phyloP scores from a whole-genome alignment of 1,284 basidiomycete species.

The Clitocybe nebularis region DNA sequence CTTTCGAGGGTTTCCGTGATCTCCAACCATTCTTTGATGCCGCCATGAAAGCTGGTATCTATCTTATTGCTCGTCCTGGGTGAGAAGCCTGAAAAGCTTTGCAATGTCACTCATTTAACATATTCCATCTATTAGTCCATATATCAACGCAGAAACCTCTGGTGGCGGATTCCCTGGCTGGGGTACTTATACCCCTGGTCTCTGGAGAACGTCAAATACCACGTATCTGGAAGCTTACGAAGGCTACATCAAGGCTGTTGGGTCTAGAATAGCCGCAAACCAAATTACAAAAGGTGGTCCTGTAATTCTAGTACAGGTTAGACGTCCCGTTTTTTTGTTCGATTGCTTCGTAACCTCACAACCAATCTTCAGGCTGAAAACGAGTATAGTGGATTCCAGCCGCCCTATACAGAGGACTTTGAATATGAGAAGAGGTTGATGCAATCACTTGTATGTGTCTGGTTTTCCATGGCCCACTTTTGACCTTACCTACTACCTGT shows the following conservation, averaged over 20 bases:
- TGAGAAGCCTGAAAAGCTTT: too few relatives aligned
- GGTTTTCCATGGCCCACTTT: too few relatives aligned
- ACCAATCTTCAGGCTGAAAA: conserved; percentile 39
- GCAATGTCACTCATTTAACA: too few relatives aligned
- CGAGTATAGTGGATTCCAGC: conserved; percentile 41
- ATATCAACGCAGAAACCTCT: conserved; percentile 44
- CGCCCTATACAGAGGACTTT: conserved; percentile 39
- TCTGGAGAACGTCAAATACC: conserved; percentile 43
- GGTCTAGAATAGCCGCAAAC: conserved; percentile 39
- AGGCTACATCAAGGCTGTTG: conserved; percentile 36
- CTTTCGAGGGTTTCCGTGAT: conserved; percentile 44
- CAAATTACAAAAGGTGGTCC: conserved; percentile 50
- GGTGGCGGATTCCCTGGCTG: conserved; percentile 50
- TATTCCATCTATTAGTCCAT: conserved; percentile 12
- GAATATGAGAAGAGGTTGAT: conserved; percentile 38
- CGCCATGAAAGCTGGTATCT: conserved; percentile 41
- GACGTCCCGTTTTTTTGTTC: background rate
- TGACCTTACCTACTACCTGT: too few relatives aligned
- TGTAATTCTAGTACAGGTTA: conserved; percentile 50
- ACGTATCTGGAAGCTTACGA: conserved; percentile 42
- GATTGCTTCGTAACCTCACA: too few relatives aligned
- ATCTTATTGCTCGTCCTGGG: conserved; percentile 44
- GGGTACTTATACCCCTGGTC: conserved; percentile 40
- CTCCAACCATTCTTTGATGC: conserved; percentile 46
- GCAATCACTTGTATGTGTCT: conserved; percentile 33